Evolutionary conservation across 1,139 yeast species (phyloP).

Genomic region (Sugiyamaella castrensis): DNA sequence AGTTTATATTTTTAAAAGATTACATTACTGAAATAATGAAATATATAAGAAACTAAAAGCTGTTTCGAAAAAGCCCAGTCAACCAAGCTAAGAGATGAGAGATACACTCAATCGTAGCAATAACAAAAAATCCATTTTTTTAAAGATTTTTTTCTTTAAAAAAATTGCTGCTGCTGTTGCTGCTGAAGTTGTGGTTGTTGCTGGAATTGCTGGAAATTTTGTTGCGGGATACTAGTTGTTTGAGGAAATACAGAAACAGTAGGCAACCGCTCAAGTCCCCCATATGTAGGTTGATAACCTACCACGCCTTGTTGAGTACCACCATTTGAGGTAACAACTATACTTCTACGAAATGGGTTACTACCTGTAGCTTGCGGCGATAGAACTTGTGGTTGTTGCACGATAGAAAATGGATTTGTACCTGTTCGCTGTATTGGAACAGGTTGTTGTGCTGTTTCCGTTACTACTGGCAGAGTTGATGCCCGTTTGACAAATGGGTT

Average conservation of each 20-base stretch:
- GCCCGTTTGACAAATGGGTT: constrained; percentile 32
- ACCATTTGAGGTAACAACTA: constrained; percentile 8
- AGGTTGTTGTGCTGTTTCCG: constrained; percentile 11
- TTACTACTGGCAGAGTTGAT: constrained; percentile 21
- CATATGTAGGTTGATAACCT: constrained; percentile 28
- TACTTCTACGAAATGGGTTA: constrained; percentile 29
- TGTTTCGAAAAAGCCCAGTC: background rate
- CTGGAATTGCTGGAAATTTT: constrained; percentile 5
- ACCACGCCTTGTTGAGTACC: constrained; percentile 11
- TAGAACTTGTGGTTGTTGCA: constrained; percentile 14
- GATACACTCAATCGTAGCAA: no score
- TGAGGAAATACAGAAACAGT: constrained; percentile 33
- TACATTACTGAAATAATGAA: constrained; percentile 2
- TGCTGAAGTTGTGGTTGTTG: constrained; percentile 9
- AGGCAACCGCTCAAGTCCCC: constrained; percentile 30
- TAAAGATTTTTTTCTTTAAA: no score
- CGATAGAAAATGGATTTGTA: constrained; percentile 47
- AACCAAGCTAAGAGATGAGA: background rate
- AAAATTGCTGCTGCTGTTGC: constrained; percentile 18
- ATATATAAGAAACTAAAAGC: background rate
- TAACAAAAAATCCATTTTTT: no score
- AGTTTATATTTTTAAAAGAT: background rate
- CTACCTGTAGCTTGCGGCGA: constrained; percentile 31
- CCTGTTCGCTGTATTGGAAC: constrained; percentile 35
- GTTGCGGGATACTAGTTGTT: constrained; percentile 14